Base-by-base conservation (phyloP, 108 stramenopile species). In the Heterococcus sp. region DNA sequence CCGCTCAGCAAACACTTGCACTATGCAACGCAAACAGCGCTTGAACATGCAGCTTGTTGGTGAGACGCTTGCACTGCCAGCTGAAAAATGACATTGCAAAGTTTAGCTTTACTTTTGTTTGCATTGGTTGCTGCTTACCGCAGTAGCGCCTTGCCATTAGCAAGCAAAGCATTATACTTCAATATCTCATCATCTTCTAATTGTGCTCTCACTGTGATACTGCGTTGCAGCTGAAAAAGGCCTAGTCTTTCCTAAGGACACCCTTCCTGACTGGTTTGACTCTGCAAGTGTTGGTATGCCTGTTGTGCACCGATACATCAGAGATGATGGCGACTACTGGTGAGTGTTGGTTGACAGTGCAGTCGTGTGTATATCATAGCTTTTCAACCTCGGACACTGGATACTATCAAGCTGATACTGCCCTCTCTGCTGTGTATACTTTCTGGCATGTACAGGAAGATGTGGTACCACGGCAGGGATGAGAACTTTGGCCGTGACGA, bases 391-490 rank as follows among this genome's bases (percentile, higher is more conserved):
- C 26, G 0, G 32, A 21, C 21, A 11, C 21, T 68, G 67, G 8
- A 32, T 66, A 30, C 32, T 66, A 3, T 66, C 65, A 32, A 32
- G 65, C 65, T 68, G 14, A 34, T 68, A 8, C 34, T 14, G 21
- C 26, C 67, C 34, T 68, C 33, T 68, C 67, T 27, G 33, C 33
- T 27, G 14, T 0, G 30, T 4, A 31, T 66, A 31, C 0, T 66
- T 0, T 66, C 3, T 4, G 30, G 65, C 66, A 0, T 26, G 8
- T 0, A 67, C 1, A 8, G 79, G 79, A 73, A 73, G 38, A 81
- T 81, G 79, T 81, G 79, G 79, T 81, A 81, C 5, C 79, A 81
- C 63, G 79, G 79, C 0, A 72, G 70, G 68, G 79, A 73, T 39
- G 64, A 35, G 2, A 71, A 73, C 29, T 78, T 64, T 37, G 30